Evolutionary conservation across 225 moss, liverwort and hornwort genomes (phyloP).

Genomic region (Polytrichum formosum): DNA sequence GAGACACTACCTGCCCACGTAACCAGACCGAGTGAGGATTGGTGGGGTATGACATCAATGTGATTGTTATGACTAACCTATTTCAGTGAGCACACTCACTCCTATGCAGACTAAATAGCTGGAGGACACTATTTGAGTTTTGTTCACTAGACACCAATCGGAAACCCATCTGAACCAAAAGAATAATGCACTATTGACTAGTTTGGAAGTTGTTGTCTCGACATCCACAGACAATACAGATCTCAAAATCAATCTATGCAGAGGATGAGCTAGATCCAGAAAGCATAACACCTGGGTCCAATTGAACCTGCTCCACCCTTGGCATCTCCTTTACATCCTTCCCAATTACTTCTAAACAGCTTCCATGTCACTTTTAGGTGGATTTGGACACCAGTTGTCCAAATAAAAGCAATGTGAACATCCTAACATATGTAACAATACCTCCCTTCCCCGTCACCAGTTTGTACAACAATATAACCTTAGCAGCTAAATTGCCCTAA

Average conservation of each 20-base stretch:
- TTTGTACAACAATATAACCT: constrained; percentile 11
- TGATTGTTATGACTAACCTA: constrained; percentile 13
- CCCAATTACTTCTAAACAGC: background rate
- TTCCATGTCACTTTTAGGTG: constrained; percentile 6
- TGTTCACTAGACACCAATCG: constrained; percentile 22
- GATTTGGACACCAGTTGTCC: constrained; percentile 11
- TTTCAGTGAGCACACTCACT: constrained; percentile 16
- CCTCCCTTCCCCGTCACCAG: constrained; percentile 23
- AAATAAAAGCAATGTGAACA: constrained; percentile 20
- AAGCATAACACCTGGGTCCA: constrained; percentile 21
- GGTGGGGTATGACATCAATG: constrained; percentile 19
- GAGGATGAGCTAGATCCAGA: constrained; percentile 20
- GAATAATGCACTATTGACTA: constrained; percentile 30
- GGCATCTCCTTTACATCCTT: constrained; percentile 19
- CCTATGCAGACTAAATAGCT: constrained; percentile 15
- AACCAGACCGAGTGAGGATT: constrained; percentile 13
- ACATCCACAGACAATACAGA: constrained; percentile 20
- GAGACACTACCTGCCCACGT: constrained; percentile 31
- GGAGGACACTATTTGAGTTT: constrained; percentile 16
- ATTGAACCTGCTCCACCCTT: constrained; percentile 20
- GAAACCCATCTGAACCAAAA: constrained; percentile 30
- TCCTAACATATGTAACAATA: constrained; percentile 22
- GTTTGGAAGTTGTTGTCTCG: constrained; percentile 15
- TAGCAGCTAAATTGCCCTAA: background rate
- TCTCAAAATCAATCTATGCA: constrained; percentile 13